These are phyloP conservation scores for Leucocoprinus leucothites DNA, from an alignment of 768 basidiomycete genomes.

Conservation along the genomic window DNA sequence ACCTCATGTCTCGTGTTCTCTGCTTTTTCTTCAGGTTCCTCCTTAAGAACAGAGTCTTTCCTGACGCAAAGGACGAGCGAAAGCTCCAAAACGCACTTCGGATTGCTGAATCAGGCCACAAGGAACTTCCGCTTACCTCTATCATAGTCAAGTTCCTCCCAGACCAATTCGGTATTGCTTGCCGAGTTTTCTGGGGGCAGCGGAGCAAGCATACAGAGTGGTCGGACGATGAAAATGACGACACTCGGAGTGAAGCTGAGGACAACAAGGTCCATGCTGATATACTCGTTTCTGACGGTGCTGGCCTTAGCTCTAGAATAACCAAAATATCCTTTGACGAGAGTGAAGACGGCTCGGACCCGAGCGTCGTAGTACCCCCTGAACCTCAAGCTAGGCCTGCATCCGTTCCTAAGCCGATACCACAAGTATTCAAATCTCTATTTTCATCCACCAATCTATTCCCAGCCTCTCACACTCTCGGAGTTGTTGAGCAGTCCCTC, in stretches of 20 bases:
- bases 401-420: neutral
- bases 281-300: neutral
- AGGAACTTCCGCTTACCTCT: conserved; percentile 12
- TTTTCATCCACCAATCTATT: neutral
- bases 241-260: neutral
- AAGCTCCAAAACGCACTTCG: conserved; percentile 9
- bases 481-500: conserved; percentile 1
- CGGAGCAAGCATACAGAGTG: neutral
- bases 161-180: conserved; percentile 8
- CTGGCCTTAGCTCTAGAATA: neutral
- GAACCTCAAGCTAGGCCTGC: neutral
- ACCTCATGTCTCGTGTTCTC: conserved; percentile 29
- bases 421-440: neutral
- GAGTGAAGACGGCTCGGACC: neutral
- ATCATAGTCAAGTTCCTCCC: conserved; percentile 14
- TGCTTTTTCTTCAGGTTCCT: conserved; percentile 34
- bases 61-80: conserved; percentile 13
- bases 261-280: neutral
- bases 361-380: neutral
- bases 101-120: conserved; percentile 6
- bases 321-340: neutral
- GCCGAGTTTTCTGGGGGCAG: conserved; percentile 12
- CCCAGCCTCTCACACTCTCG: neutral
- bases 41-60: conserved; percentile 30
- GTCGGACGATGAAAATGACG: conserved; percentile 2